Conservation (phyloP, 768 basidiomycete genomes). For the Pleurotus ostreatus region DNA sequence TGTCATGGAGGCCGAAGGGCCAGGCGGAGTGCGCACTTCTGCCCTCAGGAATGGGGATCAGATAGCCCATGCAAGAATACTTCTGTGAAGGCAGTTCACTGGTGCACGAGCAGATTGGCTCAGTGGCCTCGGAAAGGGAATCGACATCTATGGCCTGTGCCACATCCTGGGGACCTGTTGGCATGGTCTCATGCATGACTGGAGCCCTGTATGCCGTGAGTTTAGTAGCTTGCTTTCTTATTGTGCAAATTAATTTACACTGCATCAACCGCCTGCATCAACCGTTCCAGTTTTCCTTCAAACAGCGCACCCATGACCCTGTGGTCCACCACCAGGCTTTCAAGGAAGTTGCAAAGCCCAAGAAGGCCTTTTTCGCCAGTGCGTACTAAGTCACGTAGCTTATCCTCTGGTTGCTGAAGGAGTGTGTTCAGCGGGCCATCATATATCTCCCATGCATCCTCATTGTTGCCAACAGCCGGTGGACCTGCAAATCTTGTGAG, state of each 20-base stretch:
- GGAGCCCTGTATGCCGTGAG: background rate
- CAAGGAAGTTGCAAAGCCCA: conserved; percentile 16
- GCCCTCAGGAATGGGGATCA: conserved; percentile 16
- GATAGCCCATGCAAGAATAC: conserved; percentile 10
- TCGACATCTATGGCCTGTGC: too few species aligned
- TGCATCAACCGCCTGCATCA: conserved; percentile 15
- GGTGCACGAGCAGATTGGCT: background rate
- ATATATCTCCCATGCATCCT: conserved; percentile 18
- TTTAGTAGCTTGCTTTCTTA: background rate
- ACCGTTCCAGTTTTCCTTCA: conserved; percentile 19
- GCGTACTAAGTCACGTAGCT: conserved; percentile 13
- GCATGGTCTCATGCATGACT: background rate
- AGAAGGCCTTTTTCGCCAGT: conserved; percentile 17
- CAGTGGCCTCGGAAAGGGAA: too few species aligned
- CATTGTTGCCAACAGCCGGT: too few species aligned
- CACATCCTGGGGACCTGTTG: background rate
- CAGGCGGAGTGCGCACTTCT: conserved; percentile 19
- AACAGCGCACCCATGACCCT: conserved; percentile 19
- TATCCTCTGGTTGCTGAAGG: conserved; percentile 12
- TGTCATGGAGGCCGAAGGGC: conserved; percentile 21
- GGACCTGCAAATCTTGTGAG: too few species aligned
- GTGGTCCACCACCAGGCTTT: conserved; percentile 16
- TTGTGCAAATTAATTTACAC: conserved; percentile 9
- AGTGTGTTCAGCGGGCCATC: conserved; percentile 16
- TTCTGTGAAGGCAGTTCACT: too few species aligned